Base-by-base conservation (phyloP, 1,284 basidiomycete genomes). In the Pyrrhoderma lamaoense region DNA sequence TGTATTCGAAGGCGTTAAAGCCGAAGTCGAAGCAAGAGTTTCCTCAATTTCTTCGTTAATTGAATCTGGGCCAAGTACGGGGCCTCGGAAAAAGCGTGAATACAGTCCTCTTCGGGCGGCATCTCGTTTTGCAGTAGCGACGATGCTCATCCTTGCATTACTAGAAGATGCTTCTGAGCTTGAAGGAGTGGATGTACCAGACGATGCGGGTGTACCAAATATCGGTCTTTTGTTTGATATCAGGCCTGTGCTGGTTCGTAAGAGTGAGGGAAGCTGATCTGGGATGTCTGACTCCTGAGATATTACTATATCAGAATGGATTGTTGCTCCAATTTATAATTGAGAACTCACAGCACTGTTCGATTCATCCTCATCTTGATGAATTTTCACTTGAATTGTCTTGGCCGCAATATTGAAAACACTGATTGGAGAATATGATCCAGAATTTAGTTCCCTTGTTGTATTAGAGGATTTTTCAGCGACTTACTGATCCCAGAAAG, bases 401-500 rank as follows among this genome's bases (percentile, higher is more conserved):
- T 83, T 85, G 0, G 87, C 82, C 11, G 87, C 88, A 3, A 82
- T 80, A 13, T 80, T 71, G 64, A 89, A 93, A 46, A 93, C 70
- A 63, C 89, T 93, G 49, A 16, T n/a, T 5, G n/a, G 19, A 47
- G 21, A 13, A 36, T 19, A 42, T 44, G 45, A 23, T 14, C 4
- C 27, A 11, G n/a, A n/a, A 31, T 31, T 31, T 5, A 31, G 11
- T 31, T 31, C 7, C 11, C 27, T 31, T 31, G 27, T 31, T 31
- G 11, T 31, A 11, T 11, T 31, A 5, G 27, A 31, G 27, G 11
- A 31, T 5, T 42, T 19, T 50, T 43, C 36, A 40, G 21, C 31
- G 45, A 77, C 85, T 65, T 60, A 93, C 91, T 93, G 89, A 65
- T 96, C 92, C 92, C 92, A 96, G 77, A 95, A 96, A 44, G 90